These are phyloP conservation scores for Aquilaria sinensis DNA, from an alignment of 345 rosid species.

Conservation along the genomic window DNA sequence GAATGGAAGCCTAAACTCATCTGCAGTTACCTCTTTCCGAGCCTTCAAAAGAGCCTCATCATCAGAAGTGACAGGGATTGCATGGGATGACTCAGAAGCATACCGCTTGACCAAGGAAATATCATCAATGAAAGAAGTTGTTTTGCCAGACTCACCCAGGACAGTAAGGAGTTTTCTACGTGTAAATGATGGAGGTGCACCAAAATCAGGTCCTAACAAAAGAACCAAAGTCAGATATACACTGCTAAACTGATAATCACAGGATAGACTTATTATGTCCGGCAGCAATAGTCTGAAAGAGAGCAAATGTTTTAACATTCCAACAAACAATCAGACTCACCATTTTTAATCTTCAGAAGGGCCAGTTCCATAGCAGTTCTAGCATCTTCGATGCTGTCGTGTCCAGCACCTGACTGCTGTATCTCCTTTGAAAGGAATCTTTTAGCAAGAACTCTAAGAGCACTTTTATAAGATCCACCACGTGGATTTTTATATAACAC, in stretches of 20 bases:
- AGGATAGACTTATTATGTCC: background rate
- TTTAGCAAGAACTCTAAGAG: constrained; percentile 78
- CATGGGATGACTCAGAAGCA: constrained; percentile 67
- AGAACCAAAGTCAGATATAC: constrained; percentile 12
- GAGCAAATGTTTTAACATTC: background rate
- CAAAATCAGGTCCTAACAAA: constrained; percentile 83
- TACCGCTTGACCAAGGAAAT: constrained; percentile 61
- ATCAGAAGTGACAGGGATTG: constrained; percentile 75
- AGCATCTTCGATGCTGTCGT: constrained; percentile 94
- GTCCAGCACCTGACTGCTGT: constrained; percentile 72
- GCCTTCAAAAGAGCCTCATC: constrained; percentile 80
- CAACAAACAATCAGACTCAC: constrained; percentile 29
- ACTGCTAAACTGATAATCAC: constrained; percentile 1
- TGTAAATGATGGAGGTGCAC: constrained; percentile 59
- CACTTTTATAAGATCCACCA: constrained; percentile 67
- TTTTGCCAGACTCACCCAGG: constrained; percentile 62
- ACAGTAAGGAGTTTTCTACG: constrained; percentile 63
- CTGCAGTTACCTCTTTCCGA: constrained; percentile 56
- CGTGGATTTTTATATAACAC: constrained; percentile 77
- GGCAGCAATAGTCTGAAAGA: background rate
- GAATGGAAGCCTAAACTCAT: constrained; percentile 1
- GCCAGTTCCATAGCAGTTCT: constrained; percentile 88
- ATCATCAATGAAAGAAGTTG: constrained; percentile 70
- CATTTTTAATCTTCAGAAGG: constrained; percentile 70
- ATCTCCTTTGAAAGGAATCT: constrained; percentile 80